Percentiles rank a stretch among this genome's conserved stretches.
These are phyloP conservation scores for Lanmaoa rubissima DNA, from an alignment of 768 basidiomycete species.

Conservation along the genomic window DNA sequence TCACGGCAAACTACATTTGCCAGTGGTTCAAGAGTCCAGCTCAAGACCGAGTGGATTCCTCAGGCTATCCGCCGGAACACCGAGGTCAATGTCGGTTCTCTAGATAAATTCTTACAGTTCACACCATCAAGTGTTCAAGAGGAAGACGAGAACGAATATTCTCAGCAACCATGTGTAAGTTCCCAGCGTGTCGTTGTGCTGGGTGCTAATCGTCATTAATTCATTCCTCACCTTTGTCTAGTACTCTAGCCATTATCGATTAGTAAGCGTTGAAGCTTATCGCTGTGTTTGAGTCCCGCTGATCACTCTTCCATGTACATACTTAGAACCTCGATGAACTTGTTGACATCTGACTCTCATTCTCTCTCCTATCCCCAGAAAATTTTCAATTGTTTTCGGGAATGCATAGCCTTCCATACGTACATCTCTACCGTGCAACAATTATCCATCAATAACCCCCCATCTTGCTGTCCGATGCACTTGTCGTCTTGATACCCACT, in stretches of 20 bases:
- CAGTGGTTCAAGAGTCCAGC: neutral
- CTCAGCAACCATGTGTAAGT: conserved; percentile 22
- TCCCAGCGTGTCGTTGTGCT: neutral
- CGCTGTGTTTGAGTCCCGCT: neutral
- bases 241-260: conserved; percentile 26
- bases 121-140: neutral
- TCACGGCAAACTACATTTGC: conserved; percentile 16
- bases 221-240: neutral
- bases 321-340: conserved; percentile 23
- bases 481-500: no score
- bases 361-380: neutral
- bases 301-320: neutral
- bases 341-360: conserved; percentile 16
- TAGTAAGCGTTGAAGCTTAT: conserved; percentile 12
- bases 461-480: no score
- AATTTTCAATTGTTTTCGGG: neutral
- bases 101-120: conserved; percentile 2
- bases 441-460: no score
- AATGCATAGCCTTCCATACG: neutral
- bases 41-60: conserved; percentile 4
- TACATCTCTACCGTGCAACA: neutral
- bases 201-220: neutral
- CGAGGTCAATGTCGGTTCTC: conserved; percentile 7
- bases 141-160: conserved; percentile 4
- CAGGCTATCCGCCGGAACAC: conserved; percentile 9